Evolutionary conservation across 2,329 filamentous ascomycete species (phyloP).

Genomic region (Botryotinia convoluta): DNA sequence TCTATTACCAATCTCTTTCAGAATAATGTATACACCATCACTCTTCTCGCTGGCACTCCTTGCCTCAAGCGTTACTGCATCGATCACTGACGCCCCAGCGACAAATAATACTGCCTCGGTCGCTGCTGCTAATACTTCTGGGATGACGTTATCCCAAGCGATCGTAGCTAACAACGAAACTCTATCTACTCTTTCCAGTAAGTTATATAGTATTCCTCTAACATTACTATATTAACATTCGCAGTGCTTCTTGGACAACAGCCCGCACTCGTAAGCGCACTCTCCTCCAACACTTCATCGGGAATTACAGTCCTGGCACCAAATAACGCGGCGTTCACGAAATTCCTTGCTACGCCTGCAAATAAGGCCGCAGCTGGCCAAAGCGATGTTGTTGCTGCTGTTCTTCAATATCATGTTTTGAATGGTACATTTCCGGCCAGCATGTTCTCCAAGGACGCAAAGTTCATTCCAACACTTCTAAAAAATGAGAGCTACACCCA

Average conservation of each 20-base stretch:
- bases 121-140: not conserved
- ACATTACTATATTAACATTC: not conserved
- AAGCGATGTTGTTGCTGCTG: slow-evolving; percentile 41
- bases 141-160: slow-evolving; percentile 5
- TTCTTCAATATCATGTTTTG: slow-evolving; percentile 41
- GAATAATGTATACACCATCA: slow-evolving; percentile 18
- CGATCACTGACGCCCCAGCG: not conserved
- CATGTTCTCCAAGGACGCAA: slow-evolving; percentile 39
- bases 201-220: not conserved
- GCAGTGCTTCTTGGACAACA: slow-evolving; percentile 19
- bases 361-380: slow-evolving; percentile 35
- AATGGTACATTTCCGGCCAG: slow-evolving; percentile 35
- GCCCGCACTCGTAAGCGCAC: slow-evolving; percentile 2
- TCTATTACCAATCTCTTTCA: slow-evolving; percentile 9
- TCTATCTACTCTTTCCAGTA: slow-evolving; percentile 15
- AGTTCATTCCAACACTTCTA: slow-evolving; percentile 47
- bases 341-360: slow-evolving; percentile 39
- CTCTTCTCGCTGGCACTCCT: slow-evolving; percentile 7
- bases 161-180: slow-evolving; percentile 4
- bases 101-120: not conserved
- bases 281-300: slow-evolving; percentile 12
- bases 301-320: slow-evolving; percentile 39
- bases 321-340: slow-evolving; percentile 40
- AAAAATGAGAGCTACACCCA: slow-evolving; percentile 45
- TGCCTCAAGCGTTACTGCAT: not conserved